Conservation (phyloP, 2,329 filamentous ascomycete species). For the Monosporascus sp. region DNA sequence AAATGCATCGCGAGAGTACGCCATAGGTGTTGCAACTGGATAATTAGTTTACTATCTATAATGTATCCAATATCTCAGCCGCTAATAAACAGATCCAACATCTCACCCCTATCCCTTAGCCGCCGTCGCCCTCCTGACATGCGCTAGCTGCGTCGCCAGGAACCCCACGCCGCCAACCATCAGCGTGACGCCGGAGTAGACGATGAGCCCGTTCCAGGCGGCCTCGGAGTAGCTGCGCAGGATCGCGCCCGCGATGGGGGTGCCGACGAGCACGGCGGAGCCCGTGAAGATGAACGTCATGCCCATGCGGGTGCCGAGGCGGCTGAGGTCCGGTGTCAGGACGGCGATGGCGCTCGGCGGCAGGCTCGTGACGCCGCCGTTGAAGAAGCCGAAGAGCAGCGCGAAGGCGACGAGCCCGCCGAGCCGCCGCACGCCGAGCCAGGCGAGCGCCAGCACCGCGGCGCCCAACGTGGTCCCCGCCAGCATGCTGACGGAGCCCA, state of each 20-base stretch:
- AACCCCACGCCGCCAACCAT: slow-evolving; percentile 19
- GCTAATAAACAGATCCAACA: no score
- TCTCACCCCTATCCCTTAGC: no score
- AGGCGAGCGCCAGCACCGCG: slow-evolving; percentile 24
- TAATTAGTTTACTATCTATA: no score
- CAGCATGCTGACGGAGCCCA: slow-evolving; percentile 26
- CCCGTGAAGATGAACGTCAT: slow-evolving; percentile 31
- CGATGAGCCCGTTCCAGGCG: slow-evolving; percentile 27
- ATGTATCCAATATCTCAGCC: no score
- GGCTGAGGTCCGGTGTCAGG: slow-evolving; percentile 13
- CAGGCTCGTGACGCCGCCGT: slow-evolving; percentile 28
- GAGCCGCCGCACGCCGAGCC: slow-evolving; percentile 21
- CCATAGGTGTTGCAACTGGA: no score
- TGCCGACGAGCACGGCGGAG: slow-evolving; percentile 48
- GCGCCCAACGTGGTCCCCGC: slow-evolving; percentile 20
- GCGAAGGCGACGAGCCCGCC: slow-evolving; percentile 25
- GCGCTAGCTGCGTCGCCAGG: slow-evolving; percentile 11
- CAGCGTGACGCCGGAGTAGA: slow-evolving; percentile 25
- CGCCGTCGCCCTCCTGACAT: slow-evolving; percentile 4
- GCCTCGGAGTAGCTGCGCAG: slow-evolving; percentile 20
- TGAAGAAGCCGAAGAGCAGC: slow-evolving; percentile 30
- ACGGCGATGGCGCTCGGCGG: slow-evolving; percentile 23
- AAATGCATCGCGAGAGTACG: no score
- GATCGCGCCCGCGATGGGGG: slow-evolving; percentile 44
- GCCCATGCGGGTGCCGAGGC: slow-evolving; percentile 36